Conservation (phyloP, 495 filamentous ascomycete genomes). For the Hyaloscypha hepaticicola region DNA sequence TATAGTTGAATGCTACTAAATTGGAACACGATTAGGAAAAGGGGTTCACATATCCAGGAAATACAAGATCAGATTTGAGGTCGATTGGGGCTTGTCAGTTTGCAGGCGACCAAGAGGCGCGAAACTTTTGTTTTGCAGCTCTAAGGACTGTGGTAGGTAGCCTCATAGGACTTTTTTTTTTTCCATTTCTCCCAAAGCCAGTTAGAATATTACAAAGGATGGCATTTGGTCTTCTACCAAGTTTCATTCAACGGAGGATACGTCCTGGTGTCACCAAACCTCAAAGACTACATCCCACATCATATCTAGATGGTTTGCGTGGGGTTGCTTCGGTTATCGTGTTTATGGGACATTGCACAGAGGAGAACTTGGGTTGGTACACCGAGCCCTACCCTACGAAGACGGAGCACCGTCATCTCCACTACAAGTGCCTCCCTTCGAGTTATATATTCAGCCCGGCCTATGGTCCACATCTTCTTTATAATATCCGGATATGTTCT, state of each 20-base stretch:
- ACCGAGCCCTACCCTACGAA: slow-evolving; percentile 46
- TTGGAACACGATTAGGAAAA: no score
- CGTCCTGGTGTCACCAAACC: slow-evolving; percentile 17
- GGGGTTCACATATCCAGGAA: no score
- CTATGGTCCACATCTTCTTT: slow-evolving; percentile 75
- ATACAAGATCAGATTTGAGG: no score
- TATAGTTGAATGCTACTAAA: no score
- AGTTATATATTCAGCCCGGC: slow-evolving; percentile 61
- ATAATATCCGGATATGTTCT: slow-evolving; percentile 70
- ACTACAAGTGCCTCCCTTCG: slow-evolving; percentile 65
- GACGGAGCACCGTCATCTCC: slow-evolving; percentile 42
- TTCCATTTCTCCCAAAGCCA: no score
- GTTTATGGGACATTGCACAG: slow-evolving; percentile 50
- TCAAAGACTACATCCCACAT: slow-evolving; percentile 42
- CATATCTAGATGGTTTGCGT: slow-evolving; percentile 54
- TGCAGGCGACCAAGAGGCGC: no score
- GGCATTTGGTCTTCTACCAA: slow-evolving; percentile 25
- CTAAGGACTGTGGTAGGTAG: no score
- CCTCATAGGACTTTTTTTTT: no score
- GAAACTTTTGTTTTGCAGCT: no score
- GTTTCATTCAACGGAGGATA: slow-evolving; percentile 25
- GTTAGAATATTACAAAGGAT: slow-evolving; percentile 21
- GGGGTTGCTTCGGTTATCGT: slow-evolving; percentile 56
- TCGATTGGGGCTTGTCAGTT: no score
- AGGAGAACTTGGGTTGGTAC: slow-evolving; percentile 40